Evolutionary conservation across 2,329 filamentous ascomycete genomes (phyloP).

Genomic region (Monosporascus sp.): DNA sequence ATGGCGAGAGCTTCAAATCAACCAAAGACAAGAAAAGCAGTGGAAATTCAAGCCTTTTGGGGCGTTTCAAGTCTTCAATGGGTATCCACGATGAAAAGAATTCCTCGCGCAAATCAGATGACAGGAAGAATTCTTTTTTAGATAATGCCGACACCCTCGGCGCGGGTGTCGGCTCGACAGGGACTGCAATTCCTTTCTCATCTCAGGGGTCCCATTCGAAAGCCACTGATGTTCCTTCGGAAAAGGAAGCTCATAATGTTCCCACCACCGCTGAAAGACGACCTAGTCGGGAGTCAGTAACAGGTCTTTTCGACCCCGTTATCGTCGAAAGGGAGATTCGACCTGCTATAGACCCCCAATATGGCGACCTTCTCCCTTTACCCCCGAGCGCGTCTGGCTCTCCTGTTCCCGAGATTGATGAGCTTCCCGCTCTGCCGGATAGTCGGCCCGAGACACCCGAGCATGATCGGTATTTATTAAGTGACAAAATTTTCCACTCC

Average conservation of each 20-base stretch:
- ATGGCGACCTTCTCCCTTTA: constrained; percentile 58
- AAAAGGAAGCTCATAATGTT: constrained; percentile 29
- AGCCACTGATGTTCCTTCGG: constrained; percentile 39
- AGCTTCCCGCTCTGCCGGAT: constrained; percentile 51
- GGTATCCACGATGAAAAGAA: constrained; percentile 29
- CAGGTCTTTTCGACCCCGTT: constrained; percentile 49
- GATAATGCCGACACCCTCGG: constrained; percentile 65
- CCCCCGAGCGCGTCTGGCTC: constrained; percentile 55
- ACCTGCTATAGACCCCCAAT: constrained; percentile 61
- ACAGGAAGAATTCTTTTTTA: constrained; percentile 59
- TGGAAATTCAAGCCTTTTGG: constrained; percentile 41
- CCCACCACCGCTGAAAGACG: constrained; percentile 14
- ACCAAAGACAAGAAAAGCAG: constrained; percentile 32
- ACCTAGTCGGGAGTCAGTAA: constrained; percentile 17
- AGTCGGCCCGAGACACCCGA: constrained; percentile 54
- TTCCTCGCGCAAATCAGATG: constrained; percentile 24
- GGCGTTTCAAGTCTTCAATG: constrained; percentile 39
- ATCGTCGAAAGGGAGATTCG: constrained; percentile 54
- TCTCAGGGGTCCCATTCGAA: constrained; percentile 36
- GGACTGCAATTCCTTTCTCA: constrained; percentile 38
- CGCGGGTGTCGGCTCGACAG: constrained; percentile 61
- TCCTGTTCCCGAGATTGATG: constrained; percentile 29
- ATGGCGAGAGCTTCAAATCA: constrained; percentile 21
- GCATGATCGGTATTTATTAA: constrained; percentile 34
- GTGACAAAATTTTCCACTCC: constrained; percentile 36